Evolutionary conservation across 2,329 filamentous ascomycete species (phyloP).

Genomic region (Alternaria brassicicola): DNA sequence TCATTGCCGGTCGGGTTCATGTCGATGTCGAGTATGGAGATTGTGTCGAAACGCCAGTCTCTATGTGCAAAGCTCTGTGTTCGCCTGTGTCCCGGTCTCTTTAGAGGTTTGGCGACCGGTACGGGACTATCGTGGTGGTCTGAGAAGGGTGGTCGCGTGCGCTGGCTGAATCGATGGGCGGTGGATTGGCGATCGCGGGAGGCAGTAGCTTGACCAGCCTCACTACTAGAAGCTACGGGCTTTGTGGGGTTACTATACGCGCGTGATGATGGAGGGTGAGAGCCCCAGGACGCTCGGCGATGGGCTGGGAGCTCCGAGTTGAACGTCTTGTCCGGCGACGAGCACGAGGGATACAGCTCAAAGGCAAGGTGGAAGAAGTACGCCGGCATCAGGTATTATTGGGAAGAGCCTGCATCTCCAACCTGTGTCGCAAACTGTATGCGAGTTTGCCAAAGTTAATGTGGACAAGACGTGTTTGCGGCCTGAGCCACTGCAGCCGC

Average conservation of each 20-base stretch:
- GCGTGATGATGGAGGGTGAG: slow-evolving; percentile 22
- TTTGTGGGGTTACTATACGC: slow-evolving; percentile 22
- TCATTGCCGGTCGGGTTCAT: slow-evolving; percentile 57
- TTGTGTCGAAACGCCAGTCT: slow-evolving; percentile 84
- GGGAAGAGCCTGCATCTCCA: slow-evolving; percentile 21
- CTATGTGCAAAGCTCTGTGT: slow-evolving; percentile 41
- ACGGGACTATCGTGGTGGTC: slow-evolving; percentile 47
- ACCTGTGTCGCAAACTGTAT: neutral
- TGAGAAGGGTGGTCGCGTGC: slow-evolving; percentile 43
- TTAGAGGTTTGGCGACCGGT: slow-evolving; percentile 47
- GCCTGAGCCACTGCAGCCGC: slow-evolving; percentile 7
- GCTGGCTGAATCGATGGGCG: slow-evolving; percentile 40
- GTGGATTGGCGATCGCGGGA: slow-evolving; percentile 27
- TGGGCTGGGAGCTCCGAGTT: slow-evolving; percentile 52
- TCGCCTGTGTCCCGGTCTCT: slow-evolving; percentile 24
- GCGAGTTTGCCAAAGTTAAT: neutral
- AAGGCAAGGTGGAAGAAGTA: slow-evolving; percentile 69
- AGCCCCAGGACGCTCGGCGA: slow-evolving; percentile 47
- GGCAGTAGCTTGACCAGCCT: slow-evolving; percentile 19
- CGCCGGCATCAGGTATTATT: slow-evolving; percentile 57
- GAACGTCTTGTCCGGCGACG: slow-evolving; percentile 47
- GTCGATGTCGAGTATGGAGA: slow-evolving; percentile 82
- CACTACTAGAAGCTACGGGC: slow-evolving; percentile 35
- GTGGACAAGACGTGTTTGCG: slow-evolving; percentile 8
- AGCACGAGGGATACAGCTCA: slow-evolving; percentile 60